phyloP scores from a whole-genome alignment of 495 filamentous ascomycete genomes.

The Penicillium turbatum region DNA sequence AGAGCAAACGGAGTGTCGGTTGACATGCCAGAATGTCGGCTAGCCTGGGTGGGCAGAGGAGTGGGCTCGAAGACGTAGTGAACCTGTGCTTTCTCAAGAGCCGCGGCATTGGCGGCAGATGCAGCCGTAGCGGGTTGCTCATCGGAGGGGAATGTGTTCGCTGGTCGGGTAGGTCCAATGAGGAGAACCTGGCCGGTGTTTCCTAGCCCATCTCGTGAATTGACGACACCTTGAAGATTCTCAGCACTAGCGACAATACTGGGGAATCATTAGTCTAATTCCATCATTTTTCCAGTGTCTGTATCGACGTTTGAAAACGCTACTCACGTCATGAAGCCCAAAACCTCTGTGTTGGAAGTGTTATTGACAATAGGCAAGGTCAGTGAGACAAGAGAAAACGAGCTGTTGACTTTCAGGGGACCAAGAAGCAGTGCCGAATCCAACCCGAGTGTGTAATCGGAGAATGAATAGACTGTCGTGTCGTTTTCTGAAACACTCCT shows the following conservation, averaged over 20 bases:
- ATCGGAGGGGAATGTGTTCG: constrained; percentile 56
- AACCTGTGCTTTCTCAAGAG: constrained; percentile 23
- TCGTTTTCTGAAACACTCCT: constrained; percentile 31
- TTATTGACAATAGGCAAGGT: constrained; percentile 70
- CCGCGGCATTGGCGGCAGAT: constrained; percentile 12
- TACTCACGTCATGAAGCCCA: constrained; percentile 61
- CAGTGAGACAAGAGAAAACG: constrained; percentile 72
- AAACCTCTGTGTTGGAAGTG: constrained; percentile 49
- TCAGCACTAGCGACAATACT: constrained; percentile 64
- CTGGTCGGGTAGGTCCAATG: constrained; percentile 57
- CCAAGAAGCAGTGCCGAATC: constrained; percentile 59
- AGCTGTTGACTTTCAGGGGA: constrained; percentile 61
- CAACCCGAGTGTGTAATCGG: constrained; percentile 47
- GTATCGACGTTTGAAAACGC: not conserved
- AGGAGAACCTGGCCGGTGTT: constrained; percentile 62
- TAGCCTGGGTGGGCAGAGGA: constrained; percentile 23
- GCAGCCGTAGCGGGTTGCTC: constrained; percentile 23
- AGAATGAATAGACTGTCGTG: constrained; percentile 35
- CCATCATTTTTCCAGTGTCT: not conserved
- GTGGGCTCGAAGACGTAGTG: constrained; percentile 43
- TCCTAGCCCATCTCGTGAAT: constrained; percentile 63
- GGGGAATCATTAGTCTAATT: not conserved
- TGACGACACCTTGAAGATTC: constrained; percentile 53
- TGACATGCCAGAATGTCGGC: constrained; percentile 48
- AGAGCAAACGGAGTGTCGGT: constrained; percentile 52